Evolutionary conservation across 2,329 filamentous ascomycete species (phyloP).

Genomic region (Fusarium compactum): DNA sequence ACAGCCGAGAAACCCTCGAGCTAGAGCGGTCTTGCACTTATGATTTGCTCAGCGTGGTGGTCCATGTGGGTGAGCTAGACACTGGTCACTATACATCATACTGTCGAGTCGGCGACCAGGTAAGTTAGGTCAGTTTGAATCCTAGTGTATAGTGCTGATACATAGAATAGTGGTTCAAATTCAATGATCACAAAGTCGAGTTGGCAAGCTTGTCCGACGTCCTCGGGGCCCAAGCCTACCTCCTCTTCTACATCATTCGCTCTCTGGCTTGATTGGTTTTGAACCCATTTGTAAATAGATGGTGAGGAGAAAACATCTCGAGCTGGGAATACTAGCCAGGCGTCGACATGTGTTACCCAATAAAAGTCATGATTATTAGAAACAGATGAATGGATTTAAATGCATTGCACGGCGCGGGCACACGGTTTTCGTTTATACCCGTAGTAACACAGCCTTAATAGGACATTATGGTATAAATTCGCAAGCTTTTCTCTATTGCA

Average conservation of each 20-base stretch:
- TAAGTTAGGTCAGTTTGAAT: slow-evolving; percentile 32
- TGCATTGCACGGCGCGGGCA: slow-evolving; percentile 41
- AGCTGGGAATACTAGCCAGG: slow-evolving; percentile 5
- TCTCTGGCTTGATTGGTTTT: slow-evolving; percentile 61
- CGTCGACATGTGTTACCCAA: slow-evolving; percentile 24
- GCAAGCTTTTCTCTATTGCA: neutral
- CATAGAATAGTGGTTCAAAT: slow-evolving; percentile 83
- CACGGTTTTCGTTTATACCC: slow-evolving; percentile 29
- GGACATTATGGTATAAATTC: slow-evolving; percentile 10
- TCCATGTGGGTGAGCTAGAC: slow-evolving; percentile 93
- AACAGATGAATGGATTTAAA: slow-evolving; percentile 22
- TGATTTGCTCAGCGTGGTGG: slow-evolving; percentile 88
- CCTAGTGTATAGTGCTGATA: slow-evolving; percentile 4
- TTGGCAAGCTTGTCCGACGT: slow-evolving; percentile 87
- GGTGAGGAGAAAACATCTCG: neutral
- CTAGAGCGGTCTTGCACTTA: slow-evolving; percentile 79
- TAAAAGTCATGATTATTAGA: neutral
- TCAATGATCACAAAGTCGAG: slow-evolving; percentile 95
- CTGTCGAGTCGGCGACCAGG: slow-evolving; percentile 80
- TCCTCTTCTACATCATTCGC: slow-evolving; percentile 86
- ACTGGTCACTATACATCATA: slow-evolving; percentile 95
- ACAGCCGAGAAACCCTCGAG: slow-evolving; percentile 67
- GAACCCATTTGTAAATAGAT: neutral
- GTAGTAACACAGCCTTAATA: neutral
- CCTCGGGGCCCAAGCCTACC: slow-evolving; percentile 85